Evolutionary conservation across 768 basidiomycete species (phyloP), one percentile per base, ranked within the genome.

Genomic region (Flagelloscypha sp.): DNA sequence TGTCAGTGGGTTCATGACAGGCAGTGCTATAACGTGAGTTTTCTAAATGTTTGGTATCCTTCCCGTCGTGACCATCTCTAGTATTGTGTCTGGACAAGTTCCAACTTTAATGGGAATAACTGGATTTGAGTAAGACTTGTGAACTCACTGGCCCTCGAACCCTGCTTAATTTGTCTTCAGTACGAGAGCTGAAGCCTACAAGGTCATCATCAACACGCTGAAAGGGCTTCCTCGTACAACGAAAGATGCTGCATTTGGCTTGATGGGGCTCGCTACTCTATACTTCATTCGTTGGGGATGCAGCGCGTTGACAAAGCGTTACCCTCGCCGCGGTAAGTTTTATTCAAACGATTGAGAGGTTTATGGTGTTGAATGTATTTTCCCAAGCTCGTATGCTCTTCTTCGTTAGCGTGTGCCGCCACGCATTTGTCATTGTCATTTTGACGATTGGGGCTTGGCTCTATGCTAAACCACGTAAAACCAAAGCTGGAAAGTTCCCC

Each of bases 1-100:
- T 2, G 80, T 89, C 41, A 83, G 79, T 47, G 84, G 83, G 13
- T 87, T 94, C 63, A 95, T 99, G 92, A 98, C 94, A 0, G 94
- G 94, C 13, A 92, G 86, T n/a, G 94, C 94, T 23, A 77, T 97
- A 61, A n/a, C n/a, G n/a, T n/a, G n/a, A n/a, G n/a, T n/a, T n/a
- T n/a, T n/a, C n/a, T n/a, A n/a, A n/a, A n/a, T n/a, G n/a, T n/a
- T n/a, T n/a, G n/a, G n/a, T n/a, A n/a, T n/a, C n/a, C n/a, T n/a
- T n/a, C n/a, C n/a, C n/a, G n/a, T n/a, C n/a, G n/a, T n/a, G n/a
- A n/a, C n/a, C n/a, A n/a, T n/a, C n/a, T n/a, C n/a, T n/a, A 92
- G 68, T 54, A 98, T 98, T 48, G 81, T 79, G 11, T 69, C 78
- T 12, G 78, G 88, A 22, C 94, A 99, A 60, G 70, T 95, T 4